Percentiles rank a stretch among this genome's conserved stretches.
Evolutionary conservation across 495 filamentous ascomycete species (phyloP).

Genomic region (Penicillium salamii): DNA sequence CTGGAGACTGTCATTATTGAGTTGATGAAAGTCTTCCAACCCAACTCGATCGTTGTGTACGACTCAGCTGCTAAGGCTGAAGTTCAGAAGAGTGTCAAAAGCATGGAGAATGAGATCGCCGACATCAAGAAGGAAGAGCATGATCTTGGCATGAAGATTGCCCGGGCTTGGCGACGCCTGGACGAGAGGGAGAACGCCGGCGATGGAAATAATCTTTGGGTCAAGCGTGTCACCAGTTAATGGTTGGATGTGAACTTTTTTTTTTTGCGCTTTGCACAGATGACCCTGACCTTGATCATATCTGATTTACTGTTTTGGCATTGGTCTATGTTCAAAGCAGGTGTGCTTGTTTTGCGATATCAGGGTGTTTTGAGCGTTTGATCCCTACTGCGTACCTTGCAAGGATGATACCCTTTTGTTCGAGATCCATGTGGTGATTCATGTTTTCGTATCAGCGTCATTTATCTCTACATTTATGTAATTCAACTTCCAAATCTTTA

Average conservation of each 20-base stretch:
- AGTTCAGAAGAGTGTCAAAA: conserved; percentile 70
- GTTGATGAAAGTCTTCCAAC: conserved; percentile 61
- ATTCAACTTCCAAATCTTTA: neutral
- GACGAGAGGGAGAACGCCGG: conserved; percentile 69
- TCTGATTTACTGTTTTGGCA: neutral
- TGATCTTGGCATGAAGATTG: conserved; percentile 78
- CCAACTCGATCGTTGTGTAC: conserved; percentile 54
- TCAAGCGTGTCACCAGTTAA: conserved; percentile 63
- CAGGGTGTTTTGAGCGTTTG: conserved; percentile 7
- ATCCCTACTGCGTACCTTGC: conserved; percentile 1
- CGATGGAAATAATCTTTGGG: conserved; percentile 76
- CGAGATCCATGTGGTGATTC: neutral
- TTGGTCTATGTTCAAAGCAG: neutral
- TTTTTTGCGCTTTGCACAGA: neutral
- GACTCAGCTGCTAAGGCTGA: conserved; percentile 58
- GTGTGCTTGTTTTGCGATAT: neutral
- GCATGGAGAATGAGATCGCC: conserved; percentile 68
- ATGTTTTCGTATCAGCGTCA: neutral
- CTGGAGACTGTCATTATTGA: conserved; percentile 69
- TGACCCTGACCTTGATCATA: neutral
- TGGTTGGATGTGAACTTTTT: neutral
- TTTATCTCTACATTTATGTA: neutral
- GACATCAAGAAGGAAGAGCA: conserved; percentile 80
- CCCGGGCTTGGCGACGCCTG: conserved; percentile 73
- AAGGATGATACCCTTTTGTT: conserved; percentile 8